Percentiles rank a stretch among this genome's conserved stretches.
phyloP scores from a whole-genome alignment of 1,284 basidiomycete genomes.

The Fomitopsis betulina region DNA sequence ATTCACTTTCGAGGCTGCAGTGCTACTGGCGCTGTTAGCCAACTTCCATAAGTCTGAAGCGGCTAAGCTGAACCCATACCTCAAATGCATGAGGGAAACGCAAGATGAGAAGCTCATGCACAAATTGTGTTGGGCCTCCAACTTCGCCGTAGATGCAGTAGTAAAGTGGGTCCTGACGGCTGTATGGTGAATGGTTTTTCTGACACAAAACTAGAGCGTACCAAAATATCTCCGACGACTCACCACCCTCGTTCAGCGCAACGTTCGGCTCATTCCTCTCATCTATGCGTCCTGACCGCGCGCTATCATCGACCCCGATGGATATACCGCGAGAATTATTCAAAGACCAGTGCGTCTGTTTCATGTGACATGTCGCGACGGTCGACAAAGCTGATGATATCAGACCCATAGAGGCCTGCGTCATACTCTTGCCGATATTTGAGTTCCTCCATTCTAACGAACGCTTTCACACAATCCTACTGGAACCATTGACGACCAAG shows the following conservation, averaged over 20 bases:
- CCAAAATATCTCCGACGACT: constrained; percentile 48
- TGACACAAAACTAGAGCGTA: constrained; percentile 39
- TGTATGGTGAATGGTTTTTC: not conserved
- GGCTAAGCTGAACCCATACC: constrained; percentile 59
- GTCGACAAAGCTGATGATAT: not conserved
- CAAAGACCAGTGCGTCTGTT: constrained; percentile 41
- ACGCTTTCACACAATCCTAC: constrained; percentile 40
- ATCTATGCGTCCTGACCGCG: constrained; percentile 49
- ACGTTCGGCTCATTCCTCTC: constrained; percentile 46
- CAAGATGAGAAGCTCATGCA: constrained; percentile 46
- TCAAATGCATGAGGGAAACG: constrained; percentile 44
- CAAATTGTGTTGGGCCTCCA: constrained; percentile 51
- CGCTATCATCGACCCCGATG: constrained; percentile 39
- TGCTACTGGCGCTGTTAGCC: constrained; percentile 53
- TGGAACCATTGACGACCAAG: constrained; percentile 30
- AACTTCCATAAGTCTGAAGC: constrained; percentile 69
- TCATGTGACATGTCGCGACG: not conserved
- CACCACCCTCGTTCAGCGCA: constrained; percentile 42
- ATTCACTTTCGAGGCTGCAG: constrained; percentile 52
- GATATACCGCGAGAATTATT: constrained; percentile 50
- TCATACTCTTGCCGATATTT: constrained; percentile 52
- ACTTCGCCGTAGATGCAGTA: constrained; percentile 44
- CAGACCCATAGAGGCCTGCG: constrained; percentile 59
- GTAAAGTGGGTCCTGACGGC: constrained; percentile 36
- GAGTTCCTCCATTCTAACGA: constrained; percentile 51